Base-by-base conservation (phyloP, 2,329 filamentous ascomycete species). In the Cladophialophora carrionii region DNA sequence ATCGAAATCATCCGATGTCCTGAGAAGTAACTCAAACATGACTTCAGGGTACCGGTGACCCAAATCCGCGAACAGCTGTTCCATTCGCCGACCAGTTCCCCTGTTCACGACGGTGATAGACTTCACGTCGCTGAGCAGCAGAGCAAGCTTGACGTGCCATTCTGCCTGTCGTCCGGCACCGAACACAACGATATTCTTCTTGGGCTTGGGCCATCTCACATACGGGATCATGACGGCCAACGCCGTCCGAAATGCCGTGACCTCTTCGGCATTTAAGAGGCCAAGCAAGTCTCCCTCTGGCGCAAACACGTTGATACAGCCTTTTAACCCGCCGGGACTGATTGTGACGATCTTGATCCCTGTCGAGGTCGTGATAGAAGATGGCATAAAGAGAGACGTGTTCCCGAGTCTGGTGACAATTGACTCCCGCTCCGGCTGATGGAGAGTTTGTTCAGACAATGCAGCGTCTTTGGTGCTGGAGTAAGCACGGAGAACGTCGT, bases 191-290 rank as follows among this genome's bases (percentile, higher is more conserved):
- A 74, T 57, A 31, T 71, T 67, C 2, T 63, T 54, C 12, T 70
- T 70, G 1, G 61, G 24, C 10, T 62, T 46, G 24, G 22, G 41
- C 48, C 63, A 67, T 34, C 65, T 61, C 1, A 68, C 61, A 56
- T 57, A 71, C 1, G 67, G 61, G 29, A 88, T 87, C 61, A 88
- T 85, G 3, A 88, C 89, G 1, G 87, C 87, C 10, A 94, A 80
- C 0, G 90, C 89, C 0, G 91, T 95, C 66, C 91, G 87, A 76
- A 94, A 95, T 2, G 89, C 90, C 0, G 91, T 95, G 34, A 94
- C 79, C 53, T 90, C 87, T 65, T 85, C 84, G 17, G 90, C 90
- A 71, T 91, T 89, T 43, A 95, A 78, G 62, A 94, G 82, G 4
- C 88, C 91, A 4, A 85, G 76, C 0, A 90, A 84, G 10, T 80